Evolutionary conservation across 208 protist genomes (phyloP), one percentile per base, ranked within the genome.

Genomic region (Crithidia sp.): DNA sequence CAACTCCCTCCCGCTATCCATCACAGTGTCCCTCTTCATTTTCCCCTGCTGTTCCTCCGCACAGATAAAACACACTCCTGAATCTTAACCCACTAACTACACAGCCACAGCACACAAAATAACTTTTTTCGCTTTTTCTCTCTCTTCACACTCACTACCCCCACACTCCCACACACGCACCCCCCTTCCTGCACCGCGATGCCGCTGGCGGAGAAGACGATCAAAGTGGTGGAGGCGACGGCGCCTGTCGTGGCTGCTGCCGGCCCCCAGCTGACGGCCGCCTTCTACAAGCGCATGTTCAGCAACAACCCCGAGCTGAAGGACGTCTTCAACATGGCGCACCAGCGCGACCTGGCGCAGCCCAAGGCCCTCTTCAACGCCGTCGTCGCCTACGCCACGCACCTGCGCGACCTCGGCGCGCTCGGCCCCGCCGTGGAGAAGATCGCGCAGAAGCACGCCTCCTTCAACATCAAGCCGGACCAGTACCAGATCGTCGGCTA

Each of bases 241-340:
- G 80, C 75, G 53, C 73, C 73, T 13, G 74, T 40, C 14, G 80
- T 84, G 70, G 80, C 80, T 9, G 71, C 68, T 37, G 73, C 63
- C 16, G 80, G 80, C 43, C 69, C 74, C 5, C 43, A 68, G 45
- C 74, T 84, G 13, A 81, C 71, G 12, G 58, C 63, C 3, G 65
- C 69, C 61, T 84, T 84, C 74, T 84, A 84, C 74, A 44, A 84
- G 67, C 80, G 80, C 70, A 84, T 84, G 80, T 57, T 84, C 47
- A 57, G 6, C 47, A 63, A 73, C 80, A 73, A 84, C 70, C 73
- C 74, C 9, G 80, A 84, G 80, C 63, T 84, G 62, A 84, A 84
- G 61, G 75, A 84, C 57, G 49, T 84, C 57, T 84, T 84, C 75
- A 84, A 81, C 71, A 74, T 81, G 49, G 74, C 80, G 54, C 80